Conservation (phyloP, 495 filamentous ascomycete species). For the Lichina pygmaea region DNA sequence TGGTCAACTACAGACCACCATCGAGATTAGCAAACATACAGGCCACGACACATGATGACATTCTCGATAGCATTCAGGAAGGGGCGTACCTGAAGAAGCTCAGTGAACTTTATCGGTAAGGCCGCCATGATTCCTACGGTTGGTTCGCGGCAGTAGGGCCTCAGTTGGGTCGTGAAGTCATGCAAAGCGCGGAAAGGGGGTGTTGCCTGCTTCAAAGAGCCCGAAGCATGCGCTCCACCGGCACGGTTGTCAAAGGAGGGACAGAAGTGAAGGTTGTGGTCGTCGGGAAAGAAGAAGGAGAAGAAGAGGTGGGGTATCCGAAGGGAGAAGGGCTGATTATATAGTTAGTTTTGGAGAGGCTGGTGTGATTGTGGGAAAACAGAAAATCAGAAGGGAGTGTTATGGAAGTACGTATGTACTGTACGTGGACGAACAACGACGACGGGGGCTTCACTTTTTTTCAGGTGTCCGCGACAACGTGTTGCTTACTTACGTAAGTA, state of each 20-base stretch:
- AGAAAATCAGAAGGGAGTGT: background rate
- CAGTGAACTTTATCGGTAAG: slow-evolving; percentile 83
- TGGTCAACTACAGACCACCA: slow-evolving; percentile 29
- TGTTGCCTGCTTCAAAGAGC: background rate
- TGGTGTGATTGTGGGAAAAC: background rate
- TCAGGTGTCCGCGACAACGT: background rate
- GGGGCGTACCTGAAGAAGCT: slow-evolving; percentile 56
- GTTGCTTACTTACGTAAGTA: no score
- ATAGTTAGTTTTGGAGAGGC: background rate
- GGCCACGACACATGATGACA: background rate
- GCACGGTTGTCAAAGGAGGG: slow-evolving; percentile 5
- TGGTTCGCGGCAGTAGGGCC: slow-evolving; percentile 3
- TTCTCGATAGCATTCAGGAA: background rate
- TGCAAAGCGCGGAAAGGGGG: slow-evolving; percentile 10
- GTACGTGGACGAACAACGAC: background rate
- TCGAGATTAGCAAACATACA: background rate
- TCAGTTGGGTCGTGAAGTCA: slow-evolving; percentile 22
- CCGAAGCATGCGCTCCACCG: background rate
- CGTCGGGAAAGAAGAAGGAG: background rate
- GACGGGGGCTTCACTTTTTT: background rate
- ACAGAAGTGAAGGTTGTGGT: slow-evolving; percentile 2
- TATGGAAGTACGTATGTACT: no score
- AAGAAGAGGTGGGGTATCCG: background rate
- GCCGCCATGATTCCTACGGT: slow-evolving; percentile 31
- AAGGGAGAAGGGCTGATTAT: background rate